Evolutionary conservation across 257 asterid species (phyloP).

Genomic region (Scutellaria barbata): DNA sequence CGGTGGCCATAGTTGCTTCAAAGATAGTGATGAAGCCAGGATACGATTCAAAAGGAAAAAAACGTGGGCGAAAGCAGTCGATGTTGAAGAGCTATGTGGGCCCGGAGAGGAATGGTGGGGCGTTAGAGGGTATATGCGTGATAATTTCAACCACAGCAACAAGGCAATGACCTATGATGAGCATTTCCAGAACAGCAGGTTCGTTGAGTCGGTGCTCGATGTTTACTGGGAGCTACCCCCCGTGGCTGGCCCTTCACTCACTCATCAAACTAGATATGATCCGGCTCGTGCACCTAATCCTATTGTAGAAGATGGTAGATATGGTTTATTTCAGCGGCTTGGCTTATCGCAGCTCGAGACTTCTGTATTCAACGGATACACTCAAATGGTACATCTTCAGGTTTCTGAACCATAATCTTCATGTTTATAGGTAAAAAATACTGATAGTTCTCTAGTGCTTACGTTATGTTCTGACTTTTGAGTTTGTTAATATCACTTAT

Average conservation of each 20-base stretch:
- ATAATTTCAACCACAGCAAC: conserved; percentile 89
- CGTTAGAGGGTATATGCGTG: conserved; percentile 85
- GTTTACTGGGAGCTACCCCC: conserved; percentile 98
- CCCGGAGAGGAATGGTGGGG: conserved; percentile 99
- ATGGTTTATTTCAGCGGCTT: conserved; percentile 64
- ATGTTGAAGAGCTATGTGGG: conserved; percentile 80
- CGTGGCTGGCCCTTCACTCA: conserved; percentile 93
- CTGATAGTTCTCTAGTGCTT: not conserved
- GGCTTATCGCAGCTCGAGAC: conserved; percentile 70
- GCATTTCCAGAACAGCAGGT: conserved; percentile 87
- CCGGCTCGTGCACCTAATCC: conserved; percentile 85
- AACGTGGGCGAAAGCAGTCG: conserved; percentile 87
- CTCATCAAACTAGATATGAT: conserved; percentile 90
- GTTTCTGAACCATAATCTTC: conserved; percentile 56
- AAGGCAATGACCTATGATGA: conserved; percentile 61
- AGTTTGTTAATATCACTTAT: conserved; percentile 9
- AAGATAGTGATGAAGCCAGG: conserved; percentile 88
- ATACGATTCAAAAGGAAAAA: conserved; percentile 68
- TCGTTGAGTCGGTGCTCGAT: conserved; percentile 81
- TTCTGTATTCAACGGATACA: conserved; percentile 86
- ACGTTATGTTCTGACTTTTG: not conserved
- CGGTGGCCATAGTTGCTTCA: conserved; percentile 96
- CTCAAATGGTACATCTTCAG: conserved; percentile 93
- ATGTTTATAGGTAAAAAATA: not conserved
- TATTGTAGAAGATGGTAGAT: conserved; percentile 86